phyloP scores from a whole-genome alignment of 106 monocot genomes.

The Gastrodia elata region DNA sequence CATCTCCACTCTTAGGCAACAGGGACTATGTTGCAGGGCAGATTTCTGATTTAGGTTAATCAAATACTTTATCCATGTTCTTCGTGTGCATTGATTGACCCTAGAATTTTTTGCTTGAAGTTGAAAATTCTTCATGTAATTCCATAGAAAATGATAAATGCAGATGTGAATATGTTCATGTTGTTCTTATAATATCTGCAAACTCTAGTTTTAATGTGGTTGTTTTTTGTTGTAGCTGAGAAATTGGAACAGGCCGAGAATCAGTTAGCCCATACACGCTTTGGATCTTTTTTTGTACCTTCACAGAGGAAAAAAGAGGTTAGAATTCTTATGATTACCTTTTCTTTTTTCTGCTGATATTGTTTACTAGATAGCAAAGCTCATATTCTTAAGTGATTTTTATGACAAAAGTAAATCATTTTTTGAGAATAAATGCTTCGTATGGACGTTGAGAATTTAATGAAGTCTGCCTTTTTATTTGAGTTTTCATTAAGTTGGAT shows the following conservation, averaged over 20 bases:
- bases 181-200: background rate
- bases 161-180: background rate
- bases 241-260: conserved; percentile 95
- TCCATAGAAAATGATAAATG: background rate
- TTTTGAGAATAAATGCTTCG: background rate
- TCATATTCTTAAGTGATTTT: background rate
- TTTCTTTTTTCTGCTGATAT: background rate
- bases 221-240: conserved; percentile 44
- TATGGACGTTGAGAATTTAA: background rate
- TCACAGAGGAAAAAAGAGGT: conserved; percentile 94
- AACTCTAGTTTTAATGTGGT: background rate
- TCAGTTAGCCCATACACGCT: conserved; percentile 70
- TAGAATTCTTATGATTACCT: background rate
- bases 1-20: conserved; percentile 74
- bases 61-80: background rate
- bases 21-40: conserved; percentile 98
- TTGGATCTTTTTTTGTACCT: conserved; percentile 62
- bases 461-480: background rate
- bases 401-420: background rate
- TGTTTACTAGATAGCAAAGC: background rate
- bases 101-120: background rate
- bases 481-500: background rate
- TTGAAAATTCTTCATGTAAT: background rate
- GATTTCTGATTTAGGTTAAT: conserved; percentile 89
- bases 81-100: background rate